phyloP scores from a whole-genome alignment of 2,329 filamentous ascomycete species.

The Macrophomina pseudophaseolina region DNA sequence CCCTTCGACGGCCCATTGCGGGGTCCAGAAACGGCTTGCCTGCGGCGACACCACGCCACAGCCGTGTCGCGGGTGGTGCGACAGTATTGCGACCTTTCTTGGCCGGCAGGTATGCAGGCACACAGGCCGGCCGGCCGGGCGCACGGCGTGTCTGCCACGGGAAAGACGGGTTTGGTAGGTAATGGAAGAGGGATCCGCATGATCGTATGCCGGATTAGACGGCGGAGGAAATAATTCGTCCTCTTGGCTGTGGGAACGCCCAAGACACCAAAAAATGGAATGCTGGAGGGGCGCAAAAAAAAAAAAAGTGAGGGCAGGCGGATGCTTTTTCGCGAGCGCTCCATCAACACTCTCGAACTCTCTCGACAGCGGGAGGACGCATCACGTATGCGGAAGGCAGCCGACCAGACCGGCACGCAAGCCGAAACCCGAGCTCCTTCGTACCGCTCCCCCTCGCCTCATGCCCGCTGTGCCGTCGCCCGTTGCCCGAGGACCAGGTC shows the following conservation, averaged over 20 bases:
- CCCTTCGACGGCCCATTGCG: too few species aligned
- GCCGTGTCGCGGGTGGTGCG: constrained; percentile 16
- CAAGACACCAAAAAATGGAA: not conserved
- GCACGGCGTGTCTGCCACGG: constrained; percentile 2
- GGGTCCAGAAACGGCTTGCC: not conserved
- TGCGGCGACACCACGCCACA: constrained; percentile 11
- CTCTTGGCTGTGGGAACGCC: not conserved
- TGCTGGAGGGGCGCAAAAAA: not conserved
- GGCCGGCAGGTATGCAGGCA: not conserved
- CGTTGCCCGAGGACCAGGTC: constrained; percentile 8
- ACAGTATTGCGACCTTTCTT: constrained; percentile 3
- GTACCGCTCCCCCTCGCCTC: not conserved
- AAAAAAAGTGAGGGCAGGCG: not conserved
- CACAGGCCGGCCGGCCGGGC: constrained; percentile 4
- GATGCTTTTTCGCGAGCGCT: not conserved
- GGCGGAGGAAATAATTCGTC: not conserved
- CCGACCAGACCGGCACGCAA: not conserved
- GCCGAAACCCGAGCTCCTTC: not conserved
- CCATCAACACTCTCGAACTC: too few species aligned
- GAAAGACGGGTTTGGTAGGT: not conserved
- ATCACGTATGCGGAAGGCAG: not conserved
- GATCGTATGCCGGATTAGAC: not conserved
- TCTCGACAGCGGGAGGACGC: too few species aligned
- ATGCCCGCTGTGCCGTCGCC: not conserved
- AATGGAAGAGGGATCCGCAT: not conserved